phyloP scores from a whole-genome alignment of 352 stramenopile species.

The Globisporangium ultimum region DNA sequence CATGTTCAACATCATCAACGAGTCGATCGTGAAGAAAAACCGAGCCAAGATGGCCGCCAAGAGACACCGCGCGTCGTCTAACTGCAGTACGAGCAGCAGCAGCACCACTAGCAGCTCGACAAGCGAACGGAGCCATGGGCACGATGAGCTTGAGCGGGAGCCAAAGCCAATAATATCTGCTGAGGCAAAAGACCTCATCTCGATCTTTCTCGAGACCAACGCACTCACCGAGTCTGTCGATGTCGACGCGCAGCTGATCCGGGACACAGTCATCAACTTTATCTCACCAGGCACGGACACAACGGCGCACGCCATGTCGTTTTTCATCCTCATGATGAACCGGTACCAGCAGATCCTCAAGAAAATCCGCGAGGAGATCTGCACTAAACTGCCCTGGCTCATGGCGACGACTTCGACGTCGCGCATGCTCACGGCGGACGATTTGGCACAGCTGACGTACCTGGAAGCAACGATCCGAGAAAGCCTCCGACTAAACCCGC shows the following conservation, averaged over 20 bases:
- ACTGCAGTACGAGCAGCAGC: no score
- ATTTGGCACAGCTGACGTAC: constrained; percentile 55
- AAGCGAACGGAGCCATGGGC: no score
- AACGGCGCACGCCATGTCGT: constrained; percentile 37
- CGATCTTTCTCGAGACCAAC: constrained; percentile 14
- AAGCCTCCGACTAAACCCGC: constrained; percentile 56
- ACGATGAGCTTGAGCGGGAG: no score
- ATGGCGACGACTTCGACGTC: background rate
- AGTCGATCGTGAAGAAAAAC: constrained; percentile 27
- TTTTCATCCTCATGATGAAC: constrained; percentile 44
- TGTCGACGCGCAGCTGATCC: constrained; percentile 18
- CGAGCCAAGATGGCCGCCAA: constrained; percentile 12
- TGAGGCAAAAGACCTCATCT: constrained; percentile 9
- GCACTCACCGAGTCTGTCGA: background rate
- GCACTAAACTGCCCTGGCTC: constrained; percentile 16
- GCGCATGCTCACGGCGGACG: constrained; percentile 22
- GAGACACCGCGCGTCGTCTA: background rate
- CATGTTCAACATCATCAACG: constrained; percentile 28
- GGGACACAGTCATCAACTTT: constrained; percentile 59
- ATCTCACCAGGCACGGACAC: constrained; percentile 53
- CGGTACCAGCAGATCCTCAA: constrained; percentile 30
- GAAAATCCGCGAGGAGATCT: constrained; percentile 30
- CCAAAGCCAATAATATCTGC: background rate
- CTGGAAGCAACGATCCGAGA: constrained; percentile 57
- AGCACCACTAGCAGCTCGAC: no score